Evolutionary conservation across 2,329 filamentous ascomycete species (phyloP).

Genomic region (Phyllosticta citriasiana): DNA sequence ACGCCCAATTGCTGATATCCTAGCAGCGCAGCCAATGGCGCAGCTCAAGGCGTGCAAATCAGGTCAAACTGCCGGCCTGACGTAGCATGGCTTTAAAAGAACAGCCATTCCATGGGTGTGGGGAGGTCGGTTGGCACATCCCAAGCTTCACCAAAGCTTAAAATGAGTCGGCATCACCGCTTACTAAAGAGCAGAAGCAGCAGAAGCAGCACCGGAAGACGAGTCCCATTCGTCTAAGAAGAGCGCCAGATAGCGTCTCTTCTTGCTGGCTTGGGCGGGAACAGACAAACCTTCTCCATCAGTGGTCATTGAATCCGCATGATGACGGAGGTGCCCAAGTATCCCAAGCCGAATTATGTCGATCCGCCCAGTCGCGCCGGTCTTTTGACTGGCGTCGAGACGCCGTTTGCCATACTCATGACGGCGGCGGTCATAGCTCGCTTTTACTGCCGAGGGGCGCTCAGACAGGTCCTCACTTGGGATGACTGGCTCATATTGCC

Average conservation of each 20-base stretch:
- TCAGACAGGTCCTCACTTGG: conserved; percentile 15
- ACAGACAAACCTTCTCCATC: neutral
- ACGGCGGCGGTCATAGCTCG: conserved; percentile 11
- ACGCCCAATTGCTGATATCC: neutral
- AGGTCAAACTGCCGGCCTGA: neutral
- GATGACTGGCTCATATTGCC: conserved; percentile 21
- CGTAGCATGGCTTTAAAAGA: neutral
- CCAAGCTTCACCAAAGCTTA: neutral
- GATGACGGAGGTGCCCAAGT: neutral
- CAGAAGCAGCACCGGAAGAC: neutral
- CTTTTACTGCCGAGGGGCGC: conserved; percentile 17
- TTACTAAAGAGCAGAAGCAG: neutral
- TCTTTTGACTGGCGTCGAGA: conserved; percentile 6
- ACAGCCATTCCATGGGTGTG: neutral
- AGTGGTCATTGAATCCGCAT: neutral
- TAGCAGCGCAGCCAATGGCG: neutral
- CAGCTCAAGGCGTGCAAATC: neutral
- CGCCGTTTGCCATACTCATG: conserved; percentile 8
- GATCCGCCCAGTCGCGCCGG: conserved; percentile 5
- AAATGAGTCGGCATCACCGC: neutral
- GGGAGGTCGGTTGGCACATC: neutral
- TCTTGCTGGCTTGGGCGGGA: neutral
- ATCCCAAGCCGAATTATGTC: conserved; percentile 7
- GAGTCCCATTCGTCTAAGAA: neutral
- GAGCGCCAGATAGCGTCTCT: neutral